Evolutionary conservation across 768 basidiomycete species (phyloP), one percentile per base, ranked within the genome.

Genomic region (Rhodotorula babjevae): DNA sequence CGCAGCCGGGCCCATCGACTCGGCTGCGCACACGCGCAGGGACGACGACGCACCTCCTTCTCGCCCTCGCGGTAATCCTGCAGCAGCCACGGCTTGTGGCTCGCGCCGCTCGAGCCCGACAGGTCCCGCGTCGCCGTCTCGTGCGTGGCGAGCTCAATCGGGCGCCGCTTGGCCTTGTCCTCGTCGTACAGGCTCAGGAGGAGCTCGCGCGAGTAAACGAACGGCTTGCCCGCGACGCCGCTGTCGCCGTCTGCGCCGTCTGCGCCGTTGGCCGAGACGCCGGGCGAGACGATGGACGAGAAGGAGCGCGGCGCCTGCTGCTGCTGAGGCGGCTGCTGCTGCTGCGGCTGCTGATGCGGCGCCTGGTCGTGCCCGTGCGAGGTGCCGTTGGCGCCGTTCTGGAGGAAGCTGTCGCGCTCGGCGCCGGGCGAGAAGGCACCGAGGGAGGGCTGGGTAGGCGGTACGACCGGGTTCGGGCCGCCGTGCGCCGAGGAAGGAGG

Each of bases 131-230:
- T 72, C 27, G 74, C 74, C 15, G 62, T 50, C 25, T 76, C 72
- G 57, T 76, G 68, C 18, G 29, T 31, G 15, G 69, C 75, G 55
- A 76, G 64, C 52, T 76, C 75, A 59, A 76, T 49, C 3, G 75
- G 75, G 6, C 68, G 62, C 69, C 64, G 65, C 49, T 52, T 57
- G 2, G 72, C 75, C 72, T 76, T 76, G 21, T 76, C 71, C 63
- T 76, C 67, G 72, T 73, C 71, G 69, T 76, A 76, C 6, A 76
- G 57, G 57, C 66, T 63, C 27, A 76, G 63, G 40, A 76, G 60
- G 57, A 76, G 68, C 53, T 76, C 75, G 53, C 75, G 53, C 60
- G 75, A 65, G 71, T 76, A 76, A 40, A 73, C 69, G 64, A 76
- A 76, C 29, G 75, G 75, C 52, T 69, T 66, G 44, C 44, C 67